Evolutionary conservation across 371 early-diverging fungal species (phyloP).

Genomic region (Haplosporangium sp.): DNA sequence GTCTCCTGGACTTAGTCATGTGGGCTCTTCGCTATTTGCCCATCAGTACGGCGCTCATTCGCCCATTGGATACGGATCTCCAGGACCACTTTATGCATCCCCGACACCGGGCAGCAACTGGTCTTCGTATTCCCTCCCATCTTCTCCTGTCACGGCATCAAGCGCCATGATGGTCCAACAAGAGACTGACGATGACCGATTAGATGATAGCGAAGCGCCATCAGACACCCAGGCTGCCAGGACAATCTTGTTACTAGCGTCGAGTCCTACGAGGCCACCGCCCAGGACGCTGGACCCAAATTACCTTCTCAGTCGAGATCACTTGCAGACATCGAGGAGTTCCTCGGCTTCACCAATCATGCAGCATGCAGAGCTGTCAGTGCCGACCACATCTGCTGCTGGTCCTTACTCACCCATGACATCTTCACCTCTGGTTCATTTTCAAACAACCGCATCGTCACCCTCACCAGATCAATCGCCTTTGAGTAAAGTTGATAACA

Average conservation of each 20-base stretch:
- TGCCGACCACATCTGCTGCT: neutral
- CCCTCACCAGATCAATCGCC: slow-evolving; percentile 20
- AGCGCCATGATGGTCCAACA: slow-evolving; percentile 10
- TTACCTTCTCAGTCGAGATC: neutral
- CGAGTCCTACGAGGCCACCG: slow-evolving; percentile 25
- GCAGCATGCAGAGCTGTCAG: neutral
- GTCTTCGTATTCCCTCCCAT: slow-evolving; percentile 13
- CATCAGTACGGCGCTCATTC: slow-evolving; percentile 5
- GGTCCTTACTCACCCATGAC: slow-evolving; percentile 31
- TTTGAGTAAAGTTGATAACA: neutral
- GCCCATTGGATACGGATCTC: slow-evolving; percentile 7
- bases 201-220: slow-evolving; percentile 7
- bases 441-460: slow-evolving; percentile 20
- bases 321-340: neutral
- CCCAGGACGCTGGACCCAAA: slow-evolving; percentile 12
- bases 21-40: neutral
- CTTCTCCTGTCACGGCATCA: slow-evolving; percentile 14
- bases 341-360: slow-evolving; percentile 1
- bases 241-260: slow-evolving; percentile 32
- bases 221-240: slow-evolving; percentile 28
- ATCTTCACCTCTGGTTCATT: slow-evolving; percentile 35
- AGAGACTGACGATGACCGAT: neutral
- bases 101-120: slow-evolving; percentile 15
- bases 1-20: slow-evolving; percentile 4
- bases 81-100: slow-evolving; percentile 22